Conservation (phyloP, 1,139 yeast genomes). For the Diutina ranongensis region DNA sequence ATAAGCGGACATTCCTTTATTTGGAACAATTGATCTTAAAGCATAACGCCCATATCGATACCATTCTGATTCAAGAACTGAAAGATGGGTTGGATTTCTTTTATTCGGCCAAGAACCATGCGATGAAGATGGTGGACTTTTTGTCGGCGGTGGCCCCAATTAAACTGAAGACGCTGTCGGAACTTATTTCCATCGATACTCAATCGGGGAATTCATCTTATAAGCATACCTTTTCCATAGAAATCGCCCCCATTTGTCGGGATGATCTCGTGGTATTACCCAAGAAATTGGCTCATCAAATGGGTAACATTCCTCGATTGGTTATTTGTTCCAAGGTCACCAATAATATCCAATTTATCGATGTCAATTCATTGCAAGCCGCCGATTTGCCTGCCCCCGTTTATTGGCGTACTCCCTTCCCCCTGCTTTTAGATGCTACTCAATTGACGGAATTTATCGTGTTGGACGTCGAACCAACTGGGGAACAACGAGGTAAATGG, state of each 20-base stretch:
- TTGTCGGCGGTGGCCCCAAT: slow-evolving; percentile 81
- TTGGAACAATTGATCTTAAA: slow-evolving; percentile 88
- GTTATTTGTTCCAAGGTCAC: slow-evolving; percentile 80
- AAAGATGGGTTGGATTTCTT: slow-evolving; percentile 94
- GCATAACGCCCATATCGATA: slow-evolving; percentile 91
- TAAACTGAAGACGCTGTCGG: slow-evolving; percentile 76
- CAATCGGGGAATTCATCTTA: slow-evolving; percentile 83
- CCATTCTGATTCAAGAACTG: slow-evolving; percentile 84
- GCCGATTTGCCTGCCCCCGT: slow-evolving; percentile 70
- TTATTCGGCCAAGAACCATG: slow-evolving; percentile 82
- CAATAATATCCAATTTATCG: slow-evolving; percentile 75
- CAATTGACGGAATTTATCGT: slow-evolving; percentile 83
- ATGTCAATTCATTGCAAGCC: slow-evolving; percentile 68
- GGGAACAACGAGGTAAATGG: slow-evolving; percentile 66
- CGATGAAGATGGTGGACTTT: slow-evolving; percentile 88
- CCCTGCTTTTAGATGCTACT: slow-evolving; percentile 62
- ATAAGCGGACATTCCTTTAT: slow-evolving; percentile 89
- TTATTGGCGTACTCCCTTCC: slow-evolving; percentile 84
- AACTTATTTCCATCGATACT: slow-evolving; percentile 82
- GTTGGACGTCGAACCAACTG: slow-evolving; percentile 89
- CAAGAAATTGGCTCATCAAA: slow-evolving; percentile 64
- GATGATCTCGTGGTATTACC: slow-evolving; percentile 93
- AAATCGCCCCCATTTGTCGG: slow-evolving; percentile 94
- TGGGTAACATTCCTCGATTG: slow-evolving; percentile 76
- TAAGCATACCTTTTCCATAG: slow-evolving; percentile 88